Evolutionary conservation across 192 early-diverging fungal species (phyloP), one percentile per base, ranked within the genome.

Genomic region (Neocallimastix lanati): DNA sequence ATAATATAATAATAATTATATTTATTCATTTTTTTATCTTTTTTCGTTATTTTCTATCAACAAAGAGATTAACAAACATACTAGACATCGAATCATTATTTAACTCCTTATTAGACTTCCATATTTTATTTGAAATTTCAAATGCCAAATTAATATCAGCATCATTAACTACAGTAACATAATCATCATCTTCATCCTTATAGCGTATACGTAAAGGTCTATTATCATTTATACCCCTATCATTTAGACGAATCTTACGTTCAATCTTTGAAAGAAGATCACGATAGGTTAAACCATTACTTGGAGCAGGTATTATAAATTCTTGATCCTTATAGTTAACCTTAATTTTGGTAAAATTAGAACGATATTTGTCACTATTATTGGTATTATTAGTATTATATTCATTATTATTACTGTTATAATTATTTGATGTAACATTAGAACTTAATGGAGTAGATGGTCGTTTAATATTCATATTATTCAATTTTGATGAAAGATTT

Each of bases 71-170:
- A 9, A 67, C 25, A 9, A 67, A 1, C 50, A 67, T 67, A 67
- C 50, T 67, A 7, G 7, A n/a, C 25, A 67, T 11, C 0, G 50
- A 11, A n/a, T 67, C 50, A 67, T 67, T 37, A 37, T 37, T 67
- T 0, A 11, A n/a, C 7, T 67, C 50, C n/a, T 67, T 67, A n/a
- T 67, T 67, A 25, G 25, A n/a, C 9, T 27, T 67, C 50, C 50
- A 67, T 11, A 67, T n/a, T 11, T 67, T 67, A 2, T 9, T n/a
- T 7, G 79, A 78, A 76, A 88, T 30, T 84, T 96, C 96, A 86
- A 99, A 96, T 11, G 94, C 96, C 90, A 96, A 85, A 77, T 89
- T 91, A 35, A 99, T 93, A 82, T 99, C 97, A 77, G 94, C 94
- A 83, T 97, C 92, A 27, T 90, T 92, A 80, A 93, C 91, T 76